Percentiles rank a stretch among this genome's conserved stretches.
Conservation (phyloP, 345 rosid genomes). For the Microthlaspi erraticum region DNA sequence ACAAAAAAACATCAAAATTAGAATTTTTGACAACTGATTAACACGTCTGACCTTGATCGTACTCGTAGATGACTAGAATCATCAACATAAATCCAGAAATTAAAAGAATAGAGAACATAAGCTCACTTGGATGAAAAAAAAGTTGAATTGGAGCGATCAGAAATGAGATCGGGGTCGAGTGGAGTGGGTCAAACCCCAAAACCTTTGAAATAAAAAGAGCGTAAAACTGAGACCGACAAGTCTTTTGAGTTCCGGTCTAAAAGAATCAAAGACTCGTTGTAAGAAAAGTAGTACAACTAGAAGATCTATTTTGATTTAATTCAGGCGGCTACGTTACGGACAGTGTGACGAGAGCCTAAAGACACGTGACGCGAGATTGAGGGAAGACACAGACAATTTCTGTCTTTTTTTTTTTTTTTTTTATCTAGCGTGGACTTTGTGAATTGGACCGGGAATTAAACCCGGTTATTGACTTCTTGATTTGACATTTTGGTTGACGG, state of each 20-base stretch:
- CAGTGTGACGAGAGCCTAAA: constrained; percentile 25
- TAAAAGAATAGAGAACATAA: constrained; percentile 4
- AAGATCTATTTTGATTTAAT: not conserved
- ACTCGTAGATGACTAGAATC: constrained; percentile 3
- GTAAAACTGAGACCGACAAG: constrained; percentile 18
- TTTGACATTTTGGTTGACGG: constrained; percentile 8
- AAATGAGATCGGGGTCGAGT: constrained; percentile 15
- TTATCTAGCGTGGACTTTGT: constrained; percentile 13
- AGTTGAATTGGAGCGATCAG: constrained; percentile 13
- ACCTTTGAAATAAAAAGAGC: not conserved
- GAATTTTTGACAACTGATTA: not conserved
- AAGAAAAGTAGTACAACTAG: constrained; percentile 24
- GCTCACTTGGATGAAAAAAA: not conserved
- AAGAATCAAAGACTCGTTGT: not conserved
- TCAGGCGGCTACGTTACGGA: constrained; percentile 30
- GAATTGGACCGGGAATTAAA: constrained; percentile 22
- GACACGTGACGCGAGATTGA: constrained; percentile 37
- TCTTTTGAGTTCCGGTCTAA: constrained; percentile 1
- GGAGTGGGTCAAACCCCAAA: not conserved
- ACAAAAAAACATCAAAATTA: not conserved
- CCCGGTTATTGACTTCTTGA: constrained; percentile 24
- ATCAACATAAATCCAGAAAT: not conserved
- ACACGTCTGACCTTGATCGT: constrained; percentile 15
- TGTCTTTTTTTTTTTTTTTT: not conserved
- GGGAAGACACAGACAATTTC: constrained; percentile 3